Evolutionary conservation across 108 stramenopile species (phyloP).

Genomic region (Nitzschia inconspicua): DNA sequence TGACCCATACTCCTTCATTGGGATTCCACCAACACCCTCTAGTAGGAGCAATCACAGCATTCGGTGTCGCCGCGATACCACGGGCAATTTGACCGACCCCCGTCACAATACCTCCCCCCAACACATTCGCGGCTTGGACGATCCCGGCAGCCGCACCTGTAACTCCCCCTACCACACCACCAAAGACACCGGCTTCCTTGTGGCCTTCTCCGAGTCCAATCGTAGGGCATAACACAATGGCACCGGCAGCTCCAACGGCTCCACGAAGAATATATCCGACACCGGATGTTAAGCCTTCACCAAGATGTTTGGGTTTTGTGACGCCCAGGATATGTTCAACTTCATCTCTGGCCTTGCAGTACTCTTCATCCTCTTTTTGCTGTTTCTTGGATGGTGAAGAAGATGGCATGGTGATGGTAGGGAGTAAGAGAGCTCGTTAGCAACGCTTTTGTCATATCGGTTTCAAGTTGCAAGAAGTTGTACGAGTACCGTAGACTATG

Average conservation of each 20-base stretch:
- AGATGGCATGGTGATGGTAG: no score
- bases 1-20: conserved; percentile 49
- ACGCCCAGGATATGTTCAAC: conserved; percentile 27
- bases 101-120: conserved; percentile 36
- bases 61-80: conserved; percentile 50
- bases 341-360: conserved; percentile 12
- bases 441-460: no score
- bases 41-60: conserved; percentile 45
- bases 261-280: conserved; percentile 44
- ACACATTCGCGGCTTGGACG: conserved; percentile 30
- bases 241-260: conserved; percentile 54
- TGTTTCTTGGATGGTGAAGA: no score
- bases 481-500: no score
- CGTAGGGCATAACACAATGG: conserved; percentile 48
- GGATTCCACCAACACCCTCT: conserved; percentile 70
- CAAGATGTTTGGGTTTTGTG: conserved; percentile 33
- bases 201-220: conserved; percentile 19
- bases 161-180: conserved; percentile 17
- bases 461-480: no score
- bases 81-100: conserved; percentile 50
- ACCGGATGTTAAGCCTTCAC: conserved; percentile 28
- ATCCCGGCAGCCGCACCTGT: conserved; percentile 37
- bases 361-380: background rate
- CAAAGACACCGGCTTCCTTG: conserved; percentile 28
- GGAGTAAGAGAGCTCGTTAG: no score